Evolutionary conservation across 2,329 filamentous ascomycete species (phyloP).

Genomic region (Myriosclerotinia duriaeana): DNA sequence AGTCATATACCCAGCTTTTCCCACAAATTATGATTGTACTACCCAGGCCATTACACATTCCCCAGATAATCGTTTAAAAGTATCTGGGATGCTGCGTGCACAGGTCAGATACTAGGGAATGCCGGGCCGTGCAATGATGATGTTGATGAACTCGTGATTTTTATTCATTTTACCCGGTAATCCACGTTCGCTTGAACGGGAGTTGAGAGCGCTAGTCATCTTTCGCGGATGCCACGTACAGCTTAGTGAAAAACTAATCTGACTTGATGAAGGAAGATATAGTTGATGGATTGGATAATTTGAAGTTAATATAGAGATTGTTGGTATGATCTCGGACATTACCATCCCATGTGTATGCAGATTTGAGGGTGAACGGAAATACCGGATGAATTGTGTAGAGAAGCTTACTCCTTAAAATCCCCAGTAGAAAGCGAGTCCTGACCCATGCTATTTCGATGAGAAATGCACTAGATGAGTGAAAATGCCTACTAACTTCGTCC

Average conservation of each 20-base stretch:
- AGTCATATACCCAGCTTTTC: constrained; percentile 1
- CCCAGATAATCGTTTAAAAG: background rate
- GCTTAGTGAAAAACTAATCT: background rate
- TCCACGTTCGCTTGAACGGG: constrained; percentile 13
- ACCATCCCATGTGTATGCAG: background rate
- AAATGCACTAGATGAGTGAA: background rate
- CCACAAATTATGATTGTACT: background rate
- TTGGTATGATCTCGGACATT: no score
- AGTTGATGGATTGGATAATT: background rate
- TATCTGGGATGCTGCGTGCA: background rate
- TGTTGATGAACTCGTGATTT: constrained; percentile 19
- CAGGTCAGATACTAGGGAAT: constrained; percentile 12
- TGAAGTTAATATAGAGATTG: constrained; percentile 1
- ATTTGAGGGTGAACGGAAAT: constrained; percentile 2
- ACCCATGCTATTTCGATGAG: background rate
- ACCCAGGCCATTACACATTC: background rate
- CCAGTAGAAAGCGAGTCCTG: background rate
- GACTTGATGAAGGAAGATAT: constrained; percentile 1
- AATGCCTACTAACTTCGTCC: background rate
- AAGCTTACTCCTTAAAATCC: background rate
- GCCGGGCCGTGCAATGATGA: constrained; percentile 19
- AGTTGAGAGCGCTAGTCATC: background rate
- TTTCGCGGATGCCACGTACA: constrained; percentile 10
- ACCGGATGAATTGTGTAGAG: background rate
- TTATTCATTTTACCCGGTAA: background rate